Evolutionary conservation across 2,329 filamentous ascomycete species (phyloP).

Genomic region (Sodiomyces alkalinus): DNA sequence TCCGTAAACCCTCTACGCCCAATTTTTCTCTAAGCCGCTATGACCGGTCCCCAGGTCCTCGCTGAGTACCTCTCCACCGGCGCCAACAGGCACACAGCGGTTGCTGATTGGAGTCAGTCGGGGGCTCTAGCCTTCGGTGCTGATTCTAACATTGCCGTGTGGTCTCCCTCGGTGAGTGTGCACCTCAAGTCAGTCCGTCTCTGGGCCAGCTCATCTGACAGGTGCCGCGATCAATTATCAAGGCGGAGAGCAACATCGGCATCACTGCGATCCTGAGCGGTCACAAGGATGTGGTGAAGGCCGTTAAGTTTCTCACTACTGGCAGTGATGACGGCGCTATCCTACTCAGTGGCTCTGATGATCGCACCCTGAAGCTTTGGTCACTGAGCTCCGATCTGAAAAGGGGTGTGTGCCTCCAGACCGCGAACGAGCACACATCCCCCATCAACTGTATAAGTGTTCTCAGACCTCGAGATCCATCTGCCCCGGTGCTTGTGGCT

Average conservation of each 20-base stretch:
- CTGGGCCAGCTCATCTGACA: background rate
- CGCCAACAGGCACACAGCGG: constrained; percentile 77
- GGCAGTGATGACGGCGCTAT: constrained; percentile 28
- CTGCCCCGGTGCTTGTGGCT: constrained; percentile 38
- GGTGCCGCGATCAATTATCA: constrained; percentile 4
- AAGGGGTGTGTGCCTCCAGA: constrained; percentile 31
- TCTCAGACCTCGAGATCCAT: constrained; percentile 14
- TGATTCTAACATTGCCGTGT: constrained; percentile 77
- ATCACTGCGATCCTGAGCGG: constrained; percentile 54
- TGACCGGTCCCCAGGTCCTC: constrained; percentile 14
- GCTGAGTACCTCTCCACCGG: constrained; percentile 55
- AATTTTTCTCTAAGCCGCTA: no score
- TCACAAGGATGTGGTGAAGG: constrained; percentile 69
- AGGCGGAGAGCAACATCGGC: constrained; percentile 33
- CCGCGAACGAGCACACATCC: constrained; percentile 50
- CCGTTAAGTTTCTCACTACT: constrained; percentile 53
- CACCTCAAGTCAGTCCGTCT: background rate
- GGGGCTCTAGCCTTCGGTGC: constrained; percentile 78
- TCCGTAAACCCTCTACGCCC: no score
- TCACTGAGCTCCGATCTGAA: constrained; percentile 15
- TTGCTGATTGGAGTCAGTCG: constrained; percentile 71
- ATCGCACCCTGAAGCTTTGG: constrained; percentile 68
- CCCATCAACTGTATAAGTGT: constrained; percentile 57
- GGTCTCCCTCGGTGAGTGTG: constrained; percentile 42
- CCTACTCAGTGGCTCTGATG: constrained; percentile 68